Base-by-base conservation (phyloP, 2,329 filamentous ascomycete genomes). In the Fusarium euwallaceae region DNA sequence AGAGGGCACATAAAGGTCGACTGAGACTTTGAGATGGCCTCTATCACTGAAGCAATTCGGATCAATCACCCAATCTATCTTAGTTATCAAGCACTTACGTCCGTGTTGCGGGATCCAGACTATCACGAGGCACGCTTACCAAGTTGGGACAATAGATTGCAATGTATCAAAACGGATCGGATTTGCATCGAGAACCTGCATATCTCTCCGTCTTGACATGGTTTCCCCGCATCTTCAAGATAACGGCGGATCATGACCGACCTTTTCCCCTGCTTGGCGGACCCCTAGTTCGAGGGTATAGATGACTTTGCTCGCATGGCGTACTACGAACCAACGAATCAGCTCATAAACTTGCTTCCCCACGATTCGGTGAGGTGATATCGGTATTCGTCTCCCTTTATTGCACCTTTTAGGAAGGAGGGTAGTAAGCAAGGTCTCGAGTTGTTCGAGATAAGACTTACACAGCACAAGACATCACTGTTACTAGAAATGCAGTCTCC, bases 121-220 rank as follows among this genome's bases (percentile, higher is more conserved):
- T 36, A 58, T 24, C 53, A 0, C 5, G 34, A 37, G 32, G 4
- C 4, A n/a, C 51, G 61, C 66, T 71, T 70, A 71, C 69, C 58
- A 10, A 24, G 27, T 71, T 59, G 27, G 69, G 69, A 14, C 20
- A 69, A 71, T 69, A 66, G 34, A 66, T 70, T 61, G 29, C 66
- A 66, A 61, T 39, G 24, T 55, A 32, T 20, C 2, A 22, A 17
- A 39, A 11, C n/a, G 34, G 32, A 64, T 22, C 9, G 22, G 27
- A 32, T 20, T 48, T 32, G 27, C 11, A 22, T 48, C 11, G n/a
- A 62, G 20, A 51, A 5, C 39, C 27, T 8, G 24, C n/a, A 45
- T 61, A 29, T 32, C 17, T 51, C 32, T 39, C 22, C 5, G 10
- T 39, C 9, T 56, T 11, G 9, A 56, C 62, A 55, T 20, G 51